Conservation (phyloP, 1,284 basidiomycete species). For the Trichosporon ovoides region DNA sequence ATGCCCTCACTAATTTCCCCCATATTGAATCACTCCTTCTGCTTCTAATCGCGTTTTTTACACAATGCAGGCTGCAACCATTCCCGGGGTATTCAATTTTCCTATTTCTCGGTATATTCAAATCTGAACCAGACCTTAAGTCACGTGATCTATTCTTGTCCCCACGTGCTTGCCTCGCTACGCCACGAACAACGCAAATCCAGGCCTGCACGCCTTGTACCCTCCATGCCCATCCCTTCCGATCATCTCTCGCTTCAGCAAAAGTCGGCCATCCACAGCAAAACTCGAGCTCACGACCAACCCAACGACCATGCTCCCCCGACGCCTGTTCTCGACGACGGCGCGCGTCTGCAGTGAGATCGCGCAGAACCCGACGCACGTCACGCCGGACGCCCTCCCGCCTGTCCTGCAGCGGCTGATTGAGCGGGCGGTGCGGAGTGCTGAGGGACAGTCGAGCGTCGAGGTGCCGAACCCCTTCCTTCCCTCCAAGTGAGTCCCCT, state of each 20-base stretch:
- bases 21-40: too few species aligned
- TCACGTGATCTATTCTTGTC: too few species aligned
- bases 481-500: not conserved
- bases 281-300: constrained; percentile 5
- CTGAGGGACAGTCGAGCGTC: not conserved
- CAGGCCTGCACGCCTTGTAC: too few species aligned
- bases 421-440: constrained; percentile 6
- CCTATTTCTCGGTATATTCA: too few species aligned
- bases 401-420: constrained; percentile 23
- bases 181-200: too few species aligned
- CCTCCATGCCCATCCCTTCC: too few species aligned
- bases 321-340: constrained; percentile 19
- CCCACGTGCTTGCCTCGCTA: too few species aligned
- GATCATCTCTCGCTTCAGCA: not conserved
- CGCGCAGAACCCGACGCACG: constrained; percentile 5
- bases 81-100: too few species aligned
- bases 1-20: too few species aligned
- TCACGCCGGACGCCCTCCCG: constrained; percentile 24
- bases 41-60: too few species aligned
- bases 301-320: constrained; percentile 11
- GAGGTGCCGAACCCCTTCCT: constrained; percentile 41
- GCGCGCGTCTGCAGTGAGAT: constrained; percentile 2
- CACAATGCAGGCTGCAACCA: too few species aligned
- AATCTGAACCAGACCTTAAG: too few species aligned
- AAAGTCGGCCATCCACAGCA: not conserved